phyloP scores from a whole-genome alignment of 2,329 filamentous ascomycete genomes.

The Ophiostoma perfectum region DNA sequence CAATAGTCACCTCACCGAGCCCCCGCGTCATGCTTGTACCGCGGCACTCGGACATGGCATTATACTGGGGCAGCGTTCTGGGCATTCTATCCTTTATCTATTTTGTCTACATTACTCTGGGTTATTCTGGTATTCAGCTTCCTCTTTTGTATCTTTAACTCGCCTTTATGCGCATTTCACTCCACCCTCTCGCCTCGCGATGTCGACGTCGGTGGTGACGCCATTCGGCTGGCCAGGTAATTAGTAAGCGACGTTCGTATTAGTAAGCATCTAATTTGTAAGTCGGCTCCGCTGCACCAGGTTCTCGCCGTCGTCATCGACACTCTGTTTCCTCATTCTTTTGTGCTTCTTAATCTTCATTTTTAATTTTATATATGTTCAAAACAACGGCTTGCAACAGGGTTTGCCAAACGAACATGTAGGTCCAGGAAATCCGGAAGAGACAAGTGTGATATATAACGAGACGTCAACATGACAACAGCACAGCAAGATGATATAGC shows the following conservation, averaged over 20 bases:
- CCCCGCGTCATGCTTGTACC: not conserved
- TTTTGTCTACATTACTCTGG: not conserved
- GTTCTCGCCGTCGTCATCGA: not conserved
- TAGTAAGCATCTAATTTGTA: not conserved
- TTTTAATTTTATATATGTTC: not conserved
- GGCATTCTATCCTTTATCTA: not conserved
- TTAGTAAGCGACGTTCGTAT: not conserved
- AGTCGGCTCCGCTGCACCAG: no score
- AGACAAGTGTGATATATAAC: slow-evolving; percentile 11
- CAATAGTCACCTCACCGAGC: not conserved
- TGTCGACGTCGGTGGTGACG: not conserved
- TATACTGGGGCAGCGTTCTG: slow-evolving; percentile 1
- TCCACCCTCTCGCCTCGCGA: not conserved
- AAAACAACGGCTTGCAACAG: not conserved
- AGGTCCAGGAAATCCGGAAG: not conserved
- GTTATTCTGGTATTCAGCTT: not conserved
- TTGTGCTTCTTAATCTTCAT: not conserved
- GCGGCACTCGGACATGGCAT: not conserved
- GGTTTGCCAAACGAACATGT: not conserved
- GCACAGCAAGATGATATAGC: not conserved
- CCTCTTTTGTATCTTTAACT: not conserved
- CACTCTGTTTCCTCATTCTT: not conserved
- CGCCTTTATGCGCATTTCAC: not conserved
- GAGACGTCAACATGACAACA: not conserved
- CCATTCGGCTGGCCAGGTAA: not conserved